These are phyloP conservation scores for Penicillium corylophilum DNA, from an alignment of 2,329 filamentous ascomycete genomes.

Conservation along the genomic window DNA sequence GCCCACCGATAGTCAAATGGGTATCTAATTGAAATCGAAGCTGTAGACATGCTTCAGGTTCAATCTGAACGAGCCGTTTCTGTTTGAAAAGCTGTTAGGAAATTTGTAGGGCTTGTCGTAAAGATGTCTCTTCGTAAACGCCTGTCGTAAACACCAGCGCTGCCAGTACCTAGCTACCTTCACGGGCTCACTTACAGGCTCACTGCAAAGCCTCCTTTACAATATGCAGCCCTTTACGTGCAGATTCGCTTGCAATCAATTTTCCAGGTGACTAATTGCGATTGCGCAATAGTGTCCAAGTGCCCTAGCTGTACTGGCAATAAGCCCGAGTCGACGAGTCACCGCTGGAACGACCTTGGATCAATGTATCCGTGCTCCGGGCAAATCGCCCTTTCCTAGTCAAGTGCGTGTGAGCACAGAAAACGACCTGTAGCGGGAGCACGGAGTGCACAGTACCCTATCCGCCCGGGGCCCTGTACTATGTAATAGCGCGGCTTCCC, in stretches of 20 bases:
- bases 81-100: background rate
- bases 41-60: background rate
- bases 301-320: slow-evolving; percentile 4
- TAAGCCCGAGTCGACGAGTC: slow-evolving; percentile 6
- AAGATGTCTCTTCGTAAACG: background rate
- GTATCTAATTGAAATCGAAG: background rate
- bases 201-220: background rate
- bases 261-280: background rate
- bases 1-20: background rate
- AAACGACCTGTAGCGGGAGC: background rate
- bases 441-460: background rate
- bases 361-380: background rate
- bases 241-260: background rate
- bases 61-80: background rate
- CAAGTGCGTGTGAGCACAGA: background rate
- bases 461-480: background rate
- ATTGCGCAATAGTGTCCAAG: slow-evolving; percentile 2
- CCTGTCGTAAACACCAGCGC: background rate
- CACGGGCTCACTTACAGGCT: background rate
- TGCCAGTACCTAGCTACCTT: background rate
- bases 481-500: background rate
- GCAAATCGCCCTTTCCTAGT: background rate
- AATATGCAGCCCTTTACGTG: background rate
- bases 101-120: background rate
- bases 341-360: background rate